A percentile compares a stretch with the other conserved stretches of the same genome.
Evolutionary conservation across 768 basidiomycete genomes (phyloP).

Genomic region (Gloeophyllum trabeum): DNA sequence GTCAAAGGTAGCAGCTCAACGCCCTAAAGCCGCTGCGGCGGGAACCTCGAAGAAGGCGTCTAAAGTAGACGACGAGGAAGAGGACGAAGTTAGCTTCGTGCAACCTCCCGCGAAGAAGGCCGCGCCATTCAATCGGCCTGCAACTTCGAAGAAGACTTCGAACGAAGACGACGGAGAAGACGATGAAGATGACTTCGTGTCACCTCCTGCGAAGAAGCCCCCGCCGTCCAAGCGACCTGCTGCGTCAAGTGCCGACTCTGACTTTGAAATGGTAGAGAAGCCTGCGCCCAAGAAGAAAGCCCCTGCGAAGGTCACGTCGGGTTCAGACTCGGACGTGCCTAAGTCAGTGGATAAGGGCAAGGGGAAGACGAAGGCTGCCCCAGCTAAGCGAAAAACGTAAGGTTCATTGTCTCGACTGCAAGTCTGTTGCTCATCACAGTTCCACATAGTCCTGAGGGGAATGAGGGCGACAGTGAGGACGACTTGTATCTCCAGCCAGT

Average conservation of each 20-base stretch:
- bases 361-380: slow-evolving; percentile 27
- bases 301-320: slow-evolving; percentile 23
- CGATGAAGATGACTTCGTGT: slow-evolving; percentile 22
- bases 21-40: slow-evolving; percentile 16
- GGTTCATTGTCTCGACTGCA: slow-evolving; percentile 1
- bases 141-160: slow-evolving; percentile 24
- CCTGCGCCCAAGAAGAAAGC: slow-evolving; percentile 21
- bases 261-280: slow-evolving; percentile 17
- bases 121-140: slow-evolving; percentile 11
- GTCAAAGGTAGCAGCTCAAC: slow-evolving; percentile 16
- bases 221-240: slow-evolving; percentile 12
- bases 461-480: slow-evolving; percentile 31
- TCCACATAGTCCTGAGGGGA: slow-evolving; percentile 20
- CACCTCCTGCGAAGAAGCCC: slow-evolving; percentile 4
- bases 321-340: slow-evolving; percentile 28
- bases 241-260: slow-evolving; percentile 16
- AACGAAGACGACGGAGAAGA: slow-evolving; percentile 35
- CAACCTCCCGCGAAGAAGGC: slow-evolving; percentile 21
- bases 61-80: slow-evolving; percentile 34
- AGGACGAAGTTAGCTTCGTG: slow-evolving; percentile 32
- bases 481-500: slow-evolving; percentile 29
- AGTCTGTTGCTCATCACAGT: slow-evolving; percentile 2
- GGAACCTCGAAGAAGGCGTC: slow-evolving; percentile 34
- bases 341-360: slow-evolving; percentile 26
- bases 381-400: neutral